Percentiles rank a stretch among this genome's conserved stretches.
Evolutionary conservation across 2,329 filamentous ascomycete species (phyloP).

Genomic region (Aspergillus caelatus): DNA sequence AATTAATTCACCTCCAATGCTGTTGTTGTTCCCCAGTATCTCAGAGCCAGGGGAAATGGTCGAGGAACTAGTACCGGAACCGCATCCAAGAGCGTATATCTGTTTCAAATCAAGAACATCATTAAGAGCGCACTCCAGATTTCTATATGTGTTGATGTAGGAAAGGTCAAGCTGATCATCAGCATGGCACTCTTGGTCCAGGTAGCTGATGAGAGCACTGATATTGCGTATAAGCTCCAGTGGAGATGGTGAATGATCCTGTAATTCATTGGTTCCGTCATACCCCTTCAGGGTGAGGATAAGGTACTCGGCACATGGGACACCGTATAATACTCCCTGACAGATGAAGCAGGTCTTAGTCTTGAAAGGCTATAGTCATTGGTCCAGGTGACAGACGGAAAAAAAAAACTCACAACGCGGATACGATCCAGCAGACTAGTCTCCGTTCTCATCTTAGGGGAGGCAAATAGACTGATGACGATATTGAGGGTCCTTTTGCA

Average conservation of each 20-base stretch:
- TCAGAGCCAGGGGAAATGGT: not conserved
- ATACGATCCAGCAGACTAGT: not conserved
- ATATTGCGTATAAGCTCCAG: not conserved
- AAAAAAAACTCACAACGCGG: not conserved
- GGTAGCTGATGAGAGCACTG: not conserved
- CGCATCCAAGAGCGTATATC: not conserved
- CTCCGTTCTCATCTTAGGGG: not conserved
- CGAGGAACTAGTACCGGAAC: not conserved
- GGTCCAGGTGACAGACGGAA: not conserved
- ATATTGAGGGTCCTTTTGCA: not conserved
- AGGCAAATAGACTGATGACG: not conserved
- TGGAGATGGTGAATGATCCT: not conserved
- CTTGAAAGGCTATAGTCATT: not conserved
- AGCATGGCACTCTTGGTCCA: not conserved
- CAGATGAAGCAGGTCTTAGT: not conserved
- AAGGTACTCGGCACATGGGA: not conserved
- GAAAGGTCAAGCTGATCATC: not conserved
- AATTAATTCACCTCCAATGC: not conserved
- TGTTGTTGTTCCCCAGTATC: not conserved
- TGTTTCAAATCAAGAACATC: not conserved
- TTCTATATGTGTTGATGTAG: not conserved
- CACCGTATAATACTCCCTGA: not conserved
- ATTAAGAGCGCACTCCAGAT: not conserved
- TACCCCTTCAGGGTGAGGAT: not conserved
- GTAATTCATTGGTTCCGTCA: not conserved